These are phyloP conservation scores for Penicillium sp. DNA, from an alignment of 2,329 filamentous ascomycete genomes.

Conservation along the genomic window DNA sequence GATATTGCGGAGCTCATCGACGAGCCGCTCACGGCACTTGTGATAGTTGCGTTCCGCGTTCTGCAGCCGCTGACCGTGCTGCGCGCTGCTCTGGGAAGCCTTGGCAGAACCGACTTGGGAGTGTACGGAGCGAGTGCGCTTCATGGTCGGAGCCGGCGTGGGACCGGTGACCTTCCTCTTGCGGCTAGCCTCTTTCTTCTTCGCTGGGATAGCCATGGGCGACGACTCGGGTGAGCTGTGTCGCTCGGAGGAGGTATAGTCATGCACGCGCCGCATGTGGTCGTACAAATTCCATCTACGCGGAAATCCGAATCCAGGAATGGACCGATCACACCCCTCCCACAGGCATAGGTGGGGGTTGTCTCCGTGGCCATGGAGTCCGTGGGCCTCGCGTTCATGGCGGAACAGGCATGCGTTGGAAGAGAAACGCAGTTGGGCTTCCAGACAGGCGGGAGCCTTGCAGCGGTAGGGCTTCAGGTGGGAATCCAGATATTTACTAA, in stretches of 20 bases:
- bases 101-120: slow-evolving; percentile 37
- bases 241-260: slow-evolving; percentile 50
- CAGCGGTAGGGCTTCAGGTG: slow-evolving; percentile 95
- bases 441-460: slow-evolving; percentile 79
- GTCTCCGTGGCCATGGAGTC: slow-evolving; percentile 90
- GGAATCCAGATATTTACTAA: slow-evolving; percentile 93
- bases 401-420: slow-evolving; percentile 92
- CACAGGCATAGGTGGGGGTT: slow-evolving; percentile 90
- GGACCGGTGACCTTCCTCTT: slow-evolving; percentile 42
- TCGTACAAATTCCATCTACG: slow-evolving; percentile 94
- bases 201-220: slow-evolving; percentile 31
- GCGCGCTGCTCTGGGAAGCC: slow-evolving; percentile 32
- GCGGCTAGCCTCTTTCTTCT: slow-evolving; percentile 42
- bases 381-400: slow-evolving; percentile 93
- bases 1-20: slow-evolving; percentile 41
- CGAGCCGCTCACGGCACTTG: slow-evolving; percentile 40
- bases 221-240: slow-evolving; percentile 44
- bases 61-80: slow-evolving; percentile 41
- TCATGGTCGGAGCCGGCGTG: slow-evolving; percentile 41
- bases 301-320: slow-evolving; percentile 83
- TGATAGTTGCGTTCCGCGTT: slow-evolving; percentile 44
- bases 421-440: slow-evolving; percentile 86
- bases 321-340: slow-evolving; percentile 79
- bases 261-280: slow-evolving; percentile 94
- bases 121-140: slow-evolving; percentile 42